These are phyloP conservation scores for Podospora sp. DNA, from an alignment of 495 filamentous ascomycete species.

Conservation along the genomic window DNA sequence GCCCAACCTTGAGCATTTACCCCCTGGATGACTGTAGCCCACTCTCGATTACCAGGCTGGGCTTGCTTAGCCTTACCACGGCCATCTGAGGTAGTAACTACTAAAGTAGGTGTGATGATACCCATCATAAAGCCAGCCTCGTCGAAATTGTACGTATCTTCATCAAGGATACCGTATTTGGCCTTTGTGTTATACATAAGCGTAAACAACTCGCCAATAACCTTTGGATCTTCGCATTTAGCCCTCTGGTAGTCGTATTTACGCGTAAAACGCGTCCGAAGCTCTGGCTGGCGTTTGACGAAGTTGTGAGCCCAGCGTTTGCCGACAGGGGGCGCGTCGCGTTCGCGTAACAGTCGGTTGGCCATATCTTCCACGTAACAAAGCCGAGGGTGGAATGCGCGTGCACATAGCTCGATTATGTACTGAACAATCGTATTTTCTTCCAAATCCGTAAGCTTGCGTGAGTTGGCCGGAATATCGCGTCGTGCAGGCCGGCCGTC, in stretches of 20 bases:
- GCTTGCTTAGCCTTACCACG: background rate
- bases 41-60: background rate
- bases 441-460: slow-evolving; percentile 12
- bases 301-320: too few species aligned
- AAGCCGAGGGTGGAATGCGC: slow-evolving; percentile 4
- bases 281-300: too few species aligned
- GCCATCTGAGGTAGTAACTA: slow-evolving; percentile 1
- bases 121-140: slow-evolving; percentile 4
- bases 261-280: too few species aligned
- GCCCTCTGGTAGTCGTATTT: too few species aligned
- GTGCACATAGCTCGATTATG: slow-evolving; percentile 6
- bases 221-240: slow-evolving; percentile 8
- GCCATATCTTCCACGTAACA: too few species aligned
- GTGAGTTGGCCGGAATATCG: slow-evolving; percentile 14
- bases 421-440: slow-evolving; percentile 10
- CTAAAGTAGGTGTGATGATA: background rate
- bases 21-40: background rate
- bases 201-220: slow-evolving; percentile 4
- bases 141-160: background rate
- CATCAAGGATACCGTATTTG: background rate
- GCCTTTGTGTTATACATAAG: background rate
- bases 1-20: background rate
- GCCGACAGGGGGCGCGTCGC: too few species aligned
- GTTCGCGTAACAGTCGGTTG: too few species aligned
- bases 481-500: too few species aligned